These are phyloP conservation scores for Syncephalastrum sp. DNA, from an alignment of 371 early-diverging fungal species.

Conservation along the genomic window DNA sequence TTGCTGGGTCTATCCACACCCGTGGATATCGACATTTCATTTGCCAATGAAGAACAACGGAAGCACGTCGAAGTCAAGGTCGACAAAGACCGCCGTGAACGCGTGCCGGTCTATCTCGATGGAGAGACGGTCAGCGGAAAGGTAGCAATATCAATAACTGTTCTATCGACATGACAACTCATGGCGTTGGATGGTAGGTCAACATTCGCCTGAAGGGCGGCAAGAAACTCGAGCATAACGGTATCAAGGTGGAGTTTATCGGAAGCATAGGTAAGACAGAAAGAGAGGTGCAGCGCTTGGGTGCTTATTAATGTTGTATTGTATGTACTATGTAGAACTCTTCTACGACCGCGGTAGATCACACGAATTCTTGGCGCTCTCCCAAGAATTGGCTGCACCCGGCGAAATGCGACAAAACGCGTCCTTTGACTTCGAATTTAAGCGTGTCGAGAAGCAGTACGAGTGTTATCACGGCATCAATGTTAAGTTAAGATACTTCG, in stretches of 20 bases:
- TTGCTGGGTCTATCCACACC: conserved; percentile 82
- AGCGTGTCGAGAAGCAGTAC: conserved; percentile 90
- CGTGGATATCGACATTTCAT: conserved; percentile 85
- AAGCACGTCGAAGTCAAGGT: conserved; percentile 89
- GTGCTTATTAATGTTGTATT: too few species aligned
- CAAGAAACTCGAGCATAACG: conserved; percentile 93
- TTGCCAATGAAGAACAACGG: conserved; percentile 74
- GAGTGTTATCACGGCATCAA: conserved; percentile 92
- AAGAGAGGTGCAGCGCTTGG: neutral
- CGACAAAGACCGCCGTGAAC: conserved; percentile 83
- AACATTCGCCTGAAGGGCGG: conserved; percentile 87
- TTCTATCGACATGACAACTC: too few species aligned
- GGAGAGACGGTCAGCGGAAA: conserved; percentile 94
- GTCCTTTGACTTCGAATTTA: conserved; percentile 86
- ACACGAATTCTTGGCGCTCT: conserved; percentile 88
- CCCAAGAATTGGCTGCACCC: conserved; percentile 87
- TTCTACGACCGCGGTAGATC: conserved; percentile 94
- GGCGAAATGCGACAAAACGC: conserved; percentile 78
- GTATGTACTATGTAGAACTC: conserved; percentile 58
- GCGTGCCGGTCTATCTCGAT: conserved; percentile 94
- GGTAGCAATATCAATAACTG: conserved; percentile 48
- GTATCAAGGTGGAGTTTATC: conserved; percentile 97
- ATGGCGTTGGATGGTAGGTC: conserved; percentile 56
- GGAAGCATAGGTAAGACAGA: conserved; percentile 81
- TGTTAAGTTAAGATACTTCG: conserved; percentile 85